Base-by-base conservation (phyloP, 2,329 filamentous ascomycete species). In the Rosellinia necatrix region DNA sequence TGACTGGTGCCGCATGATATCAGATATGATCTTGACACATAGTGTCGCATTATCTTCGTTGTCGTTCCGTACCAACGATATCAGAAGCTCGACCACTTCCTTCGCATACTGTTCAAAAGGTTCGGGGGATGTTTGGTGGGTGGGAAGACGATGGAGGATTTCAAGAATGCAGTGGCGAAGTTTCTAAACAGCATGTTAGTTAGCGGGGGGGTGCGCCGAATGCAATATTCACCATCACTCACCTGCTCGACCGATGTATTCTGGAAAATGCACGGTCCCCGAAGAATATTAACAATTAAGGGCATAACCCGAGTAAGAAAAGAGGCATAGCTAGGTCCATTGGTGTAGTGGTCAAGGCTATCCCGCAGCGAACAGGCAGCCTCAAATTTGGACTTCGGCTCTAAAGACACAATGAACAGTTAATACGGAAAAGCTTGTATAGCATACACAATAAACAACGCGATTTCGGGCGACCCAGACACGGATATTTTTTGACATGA, bases 41-140 rank as follows among this genome's bases (percentile, higher is more conserved):
- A 99, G 78, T n/a, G 96, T 91, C 2, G 93, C 94, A 80, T 99
- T 99, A 61, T 99, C 94, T 75, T 99, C 94, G 67, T 99, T 99
- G 74, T 99, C 94, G 37, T 86, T 88, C 64, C 88, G 87, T 57
- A 97, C 92, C 56, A 99, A 78, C 51, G 85, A 83, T 86, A 97
- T 93, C 61, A 97, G 81, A 63, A 96, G 81, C 70, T 97, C 92
- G 57, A 97, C 91, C 58, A 96, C 87, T 70, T 96, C 91, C 62
- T 87, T 83, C 34, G 93, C 92, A 73, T 93, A 96, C 0, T 88
- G 89, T 71, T 97, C 92, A 74, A 97, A 87, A 1, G 86, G 86
- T 66, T 97, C 92, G 50, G 85, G 76, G 2, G 91, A 88, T 34
- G 81, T 85, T n/a, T 78, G 81, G 78, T 87, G 65, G 74, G 92